Evolutionary conservation across 495 filamentous ascomycete genomes (phyloP), one percentile per base, ranked within the genome.

Genomic region (Thermothielavioides terrestris): DNA sequence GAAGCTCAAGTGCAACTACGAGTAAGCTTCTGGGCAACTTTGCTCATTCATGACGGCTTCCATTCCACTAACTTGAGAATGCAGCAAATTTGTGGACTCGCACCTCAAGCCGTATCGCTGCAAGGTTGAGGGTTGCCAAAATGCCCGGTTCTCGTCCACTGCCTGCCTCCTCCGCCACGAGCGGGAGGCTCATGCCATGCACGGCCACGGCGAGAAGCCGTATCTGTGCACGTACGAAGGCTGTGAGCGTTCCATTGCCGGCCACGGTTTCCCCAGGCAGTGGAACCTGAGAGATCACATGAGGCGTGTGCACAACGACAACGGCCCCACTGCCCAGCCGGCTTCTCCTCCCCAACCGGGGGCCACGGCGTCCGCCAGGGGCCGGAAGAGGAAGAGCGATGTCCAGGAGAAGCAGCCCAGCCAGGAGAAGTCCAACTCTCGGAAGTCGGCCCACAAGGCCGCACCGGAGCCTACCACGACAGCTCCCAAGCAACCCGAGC

Each of bases 241-340:
- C 44, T 96, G 89, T 61, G 88, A 94, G 46, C 83, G 89, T 49
- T 79, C 86, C 42, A 68, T 82, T 38, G 73, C 78, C 21, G 86
- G 86, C 59, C 82, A 89, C 66, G 89, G 89, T 59, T 96, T 96
- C 60, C 89, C 88, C 28, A 81, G 89, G 62, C 81, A 88, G 56
- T 96, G 89, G 86, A 96, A 96, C 68, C 76, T 94, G 27, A 79
- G 81, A 67, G 89, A 96, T 74, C 89, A 96, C 73, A 94, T 94
- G 88, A 84, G 84, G 64, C 81, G 89, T 52, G 87, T 94, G 14
- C 89, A 96, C 70, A 85, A 90, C 68, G 87, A 89, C 69, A 79
- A 69, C 49, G 71, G 71, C 28, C 61, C 64, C 50, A 53, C 64
- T 8, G 60, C 61, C 37, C 62, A 61, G 51, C 50, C 64, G 7